Conservation (phyloP, 1,284 basidiomycete species). For the Pulchroboletus neoregius region DNA sequence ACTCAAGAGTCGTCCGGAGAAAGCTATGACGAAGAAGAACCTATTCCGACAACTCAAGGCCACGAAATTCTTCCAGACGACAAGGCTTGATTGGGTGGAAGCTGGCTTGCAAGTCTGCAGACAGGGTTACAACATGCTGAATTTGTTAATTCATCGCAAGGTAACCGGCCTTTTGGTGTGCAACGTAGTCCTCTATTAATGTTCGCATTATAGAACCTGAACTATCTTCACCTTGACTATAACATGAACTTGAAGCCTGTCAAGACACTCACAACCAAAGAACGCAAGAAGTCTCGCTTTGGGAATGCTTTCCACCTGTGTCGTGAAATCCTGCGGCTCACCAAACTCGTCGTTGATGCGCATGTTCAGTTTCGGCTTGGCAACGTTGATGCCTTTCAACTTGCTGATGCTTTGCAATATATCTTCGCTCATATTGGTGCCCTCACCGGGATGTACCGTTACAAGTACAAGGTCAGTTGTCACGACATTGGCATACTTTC, state of each 20-base stretch:
- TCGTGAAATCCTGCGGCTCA: constrained; percentile 95
- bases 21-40: constrained; percentile 98
- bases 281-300: constrained; percentile 99
- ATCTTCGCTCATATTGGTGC: constrained; percentile 98
- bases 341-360: constrained; percentile 97
- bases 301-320: constrained; percentile 99
- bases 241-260: constrained; percentile 98
- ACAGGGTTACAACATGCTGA: constrained; percentile 99
- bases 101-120: constrained; percentile 97
- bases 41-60: constrained; percentile 94
- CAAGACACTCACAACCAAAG: constrained; percentile 99
- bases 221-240: constrained; percentile 91
- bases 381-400: constrained; percentile 98
- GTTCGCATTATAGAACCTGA: constrained; percentile 67
- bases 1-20: constrained; percentile 84
- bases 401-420: constrained; percentile 98
- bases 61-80: constrained; percentile 99
- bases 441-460: constrained; percentile 97
- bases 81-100: constrained; percentile 98
- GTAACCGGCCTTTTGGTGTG: constrained; percentile 28
- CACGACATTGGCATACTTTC: background rate
- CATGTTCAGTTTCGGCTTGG: constrained; percentile 99
- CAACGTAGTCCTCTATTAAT: background rate
- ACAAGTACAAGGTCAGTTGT: constrained; percentile 88
- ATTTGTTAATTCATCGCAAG: constrained; percentile 98